Evolutionary conservation across 2,329 filamentous ascomycete species (phyloP).

Genomic region (Colletotrichum chrysophilum): DNA sequence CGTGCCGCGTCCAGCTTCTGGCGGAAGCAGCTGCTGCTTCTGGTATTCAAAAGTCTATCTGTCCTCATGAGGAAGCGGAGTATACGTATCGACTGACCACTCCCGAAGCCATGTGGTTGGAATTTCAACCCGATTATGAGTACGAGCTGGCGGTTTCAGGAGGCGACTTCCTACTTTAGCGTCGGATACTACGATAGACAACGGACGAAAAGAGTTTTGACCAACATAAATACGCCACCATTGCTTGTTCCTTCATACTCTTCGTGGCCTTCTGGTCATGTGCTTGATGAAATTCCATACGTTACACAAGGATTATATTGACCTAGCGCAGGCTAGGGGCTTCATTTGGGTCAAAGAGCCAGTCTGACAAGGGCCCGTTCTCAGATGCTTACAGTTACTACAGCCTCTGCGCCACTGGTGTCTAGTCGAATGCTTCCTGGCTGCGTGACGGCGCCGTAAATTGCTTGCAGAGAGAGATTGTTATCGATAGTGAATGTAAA

Average conservation of each 20-base stretch:
- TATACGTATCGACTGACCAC: neutral
- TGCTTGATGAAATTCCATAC: neutral
- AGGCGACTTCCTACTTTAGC: neutral
- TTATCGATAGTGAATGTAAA: neutral
- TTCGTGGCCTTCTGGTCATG: neutral
- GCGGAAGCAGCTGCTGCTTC: neutral
- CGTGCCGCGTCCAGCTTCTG: neutral
- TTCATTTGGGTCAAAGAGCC: neutral
- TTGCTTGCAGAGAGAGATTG: neutral
- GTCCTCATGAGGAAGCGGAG: neutral
- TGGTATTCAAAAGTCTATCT: neutral
- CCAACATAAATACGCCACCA: neutral
- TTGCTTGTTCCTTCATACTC: neutral
- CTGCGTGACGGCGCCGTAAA: neutral
- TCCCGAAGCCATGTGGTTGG: neutral
- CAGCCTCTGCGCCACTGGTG: neutral
- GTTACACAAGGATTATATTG: neutral
- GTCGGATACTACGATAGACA: neutral
- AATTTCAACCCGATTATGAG: neutral
- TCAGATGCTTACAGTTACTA: neutral
- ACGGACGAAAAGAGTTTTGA: neutral
- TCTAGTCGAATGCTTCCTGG: neutral
- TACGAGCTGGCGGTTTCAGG: neutral
- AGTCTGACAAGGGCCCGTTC: neutral
- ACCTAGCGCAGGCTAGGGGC: neutral